Conservation (phyloP, 2,329 filamentous ascomycete species). For the Phyllosticta ampelicida region DNA sequence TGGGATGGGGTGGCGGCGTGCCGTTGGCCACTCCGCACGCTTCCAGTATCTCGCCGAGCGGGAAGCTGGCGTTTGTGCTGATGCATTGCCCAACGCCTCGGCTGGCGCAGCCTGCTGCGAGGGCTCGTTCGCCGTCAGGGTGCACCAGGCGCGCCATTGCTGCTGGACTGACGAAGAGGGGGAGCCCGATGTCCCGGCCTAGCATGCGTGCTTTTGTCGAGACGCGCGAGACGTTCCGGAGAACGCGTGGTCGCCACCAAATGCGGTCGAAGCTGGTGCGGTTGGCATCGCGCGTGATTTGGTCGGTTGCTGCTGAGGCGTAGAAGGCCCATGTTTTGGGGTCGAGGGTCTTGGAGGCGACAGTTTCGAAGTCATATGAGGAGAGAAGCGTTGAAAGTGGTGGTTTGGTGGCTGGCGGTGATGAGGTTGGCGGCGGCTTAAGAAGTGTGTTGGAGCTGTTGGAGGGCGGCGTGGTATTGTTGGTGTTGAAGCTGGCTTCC, state of each 20-base stretch:
- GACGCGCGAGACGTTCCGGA: constrained; percentile 30
- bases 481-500: constrained; percentile 11
- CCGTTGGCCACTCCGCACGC: not conserved
- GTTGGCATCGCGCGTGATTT: constrained; percentile 36
- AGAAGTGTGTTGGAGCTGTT: constrained; percentile 14
- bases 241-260: constrained; percentile 36
- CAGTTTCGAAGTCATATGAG: constrained; percentile 36
- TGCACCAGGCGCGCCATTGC: constrained; percentile 28
- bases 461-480: constrained; percentile 17
- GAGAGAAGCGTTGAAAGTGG: constrained; percentile 37
- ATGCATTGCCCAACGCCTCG: constrained; percentile 23
- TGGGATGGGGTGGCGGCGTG: constrained; percentile 16
- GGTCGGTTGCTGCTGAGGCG: constrained; percentile 41
- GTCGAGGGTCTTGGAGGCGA: constrained; percentile 26
- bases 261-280: constrained; percentile 34
- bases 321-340: constrained; percentile 37
- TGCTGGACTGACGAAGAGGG: constrained; percentile 27
- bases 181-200: constrained; percentile 20
- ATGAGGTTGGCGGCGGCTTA: constrained; percentile 20
- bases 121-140: constrained; percentile 28
- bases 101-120: constrained; percentile 19
- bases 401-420: constrained; percentile 29
- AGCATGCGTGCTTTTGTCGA: constrained; percentile 25
- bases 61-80: constrained; percentile 20
- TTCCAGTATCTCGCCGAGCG: constrained; percentile 16